Conservation (phyloP, 345 rosid genomes). For the Gossypium australe region DNA sequence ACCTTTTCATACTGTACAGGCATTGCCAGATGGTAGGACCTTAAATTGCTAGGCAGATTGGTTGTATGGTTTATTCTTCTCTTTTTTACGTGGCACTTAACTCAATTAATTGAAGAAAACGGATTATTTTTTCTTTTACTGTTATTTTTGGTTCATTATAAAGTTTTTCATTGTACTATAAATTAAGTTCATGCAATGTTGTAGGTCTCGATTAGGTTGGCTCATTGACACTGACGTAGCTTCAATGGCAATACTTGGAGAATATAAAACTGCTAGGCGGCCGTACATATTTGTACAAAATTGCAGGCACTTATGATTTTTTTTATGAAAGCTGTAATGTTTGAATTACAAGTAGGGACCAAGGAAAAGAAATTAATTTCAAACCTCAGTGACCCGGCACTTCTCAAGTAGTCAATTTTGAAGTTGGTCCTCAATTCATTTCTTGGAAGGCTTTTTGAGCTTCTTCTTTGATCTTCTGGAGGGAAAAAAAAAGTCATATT, state of each 20-base stretch:
- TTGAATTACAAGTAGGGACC: neutral
- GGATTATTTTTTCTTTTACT: too few species aligned
- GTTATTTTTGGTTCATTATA: too few species aligned
- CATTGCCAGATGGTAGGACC: neutral
- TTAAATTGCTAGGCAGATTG: neutral
- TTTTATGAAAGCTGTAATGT: neutral
- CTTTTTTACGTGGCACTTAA: neutral
- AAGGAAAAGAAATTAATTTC: neutral
- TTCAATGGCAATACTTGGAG: neutral
- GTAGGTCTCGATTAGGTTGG: too few species aligned
- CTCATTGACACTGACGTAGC: neutral
- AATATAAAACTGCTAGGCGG: neutral
- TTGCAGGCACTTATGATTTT: neutral
- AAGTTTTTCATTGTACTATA: too few species aligned
- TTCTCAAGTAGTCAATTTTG: neutral
- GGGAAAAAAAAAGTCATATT: neutral
- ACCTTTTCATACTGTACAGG: neutral
- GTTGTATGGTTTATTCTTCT: neutral
- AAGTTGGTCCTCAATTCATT: conserved; percentile 8
- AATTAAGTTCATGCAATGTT: too few species aligned
- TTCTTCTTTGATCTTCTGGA: conserved; percentile 22
- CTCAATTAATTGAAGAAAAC: too few species aligned
- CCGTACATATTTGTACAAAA: neutral
- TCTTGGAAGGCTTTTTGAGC: conserved; percentile 16
- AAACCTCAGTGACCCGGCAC: neutral